Evolutionary conservation across 2,329 filamentous ascomycete species (phyloP), one percentile per base, ranked within the genome.

Genomic region (Tolypocladium endophyticum): DNA sequence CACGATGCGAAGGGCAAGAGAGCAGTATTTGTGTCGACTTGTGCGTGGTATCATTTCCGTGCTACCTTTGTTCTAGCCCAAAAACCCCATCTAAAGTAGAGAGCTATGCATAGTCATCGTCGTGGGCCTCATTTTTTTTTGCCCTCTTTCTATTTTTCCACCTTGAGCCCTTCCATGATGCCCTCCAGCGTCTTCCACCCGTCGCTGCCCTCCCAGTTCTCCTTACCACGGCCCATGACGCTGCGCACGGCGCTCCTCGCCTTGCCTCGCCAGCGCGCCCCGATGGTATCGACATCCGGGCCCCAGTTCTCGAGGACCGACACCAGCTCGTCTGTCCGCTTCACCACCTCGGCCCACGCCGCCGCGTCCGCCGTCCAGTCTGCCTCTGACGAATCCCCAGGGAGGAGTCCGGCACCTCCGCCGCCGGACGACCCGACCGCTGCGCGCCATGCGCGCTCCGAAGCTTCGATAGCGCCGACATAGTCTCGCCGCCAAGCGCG

Each of bases 381-480:
- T n/a, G 61, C 36, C 45, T 58, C 53, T 4, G 60, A 56, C 9
- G 64, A 59, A 45, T 67, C 68, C 62, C 72, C 77, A 59, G 63
- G 78, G 70, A 68, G 81, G 70, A 81, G 67, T 64, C 77, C 66
- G 61, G 77, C 69, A 65, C 77, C 65, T 61, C 77, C 70, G 65
- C 76, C 61, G 60, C 77, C 69, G 35, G 84, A 78, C 65, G 83
- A 74, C 57, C 80, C 78, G 0, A 82, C 77, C 0, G 87, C 83
- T 0, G 88, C 85, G 2, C 94, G 83, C 92, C 93, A 99, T 0
- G 88, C 90, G 70, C 93, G 92, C 74, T 97, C 94, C 36, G 92
- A 85, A 1, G 90, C 90, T 7, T 92, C 88, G 1, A 97, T 79
- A 5, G 92, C 90, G 1, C 86, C 86, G 0, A 77, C 74, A 1